Percentiles rank a stretch among this genome's conserved stretches.
Evolutionary conservation across 192 early-diverging fungal species (phyloP).

Genomic region (Coemansia brasiliensis): DNA sequence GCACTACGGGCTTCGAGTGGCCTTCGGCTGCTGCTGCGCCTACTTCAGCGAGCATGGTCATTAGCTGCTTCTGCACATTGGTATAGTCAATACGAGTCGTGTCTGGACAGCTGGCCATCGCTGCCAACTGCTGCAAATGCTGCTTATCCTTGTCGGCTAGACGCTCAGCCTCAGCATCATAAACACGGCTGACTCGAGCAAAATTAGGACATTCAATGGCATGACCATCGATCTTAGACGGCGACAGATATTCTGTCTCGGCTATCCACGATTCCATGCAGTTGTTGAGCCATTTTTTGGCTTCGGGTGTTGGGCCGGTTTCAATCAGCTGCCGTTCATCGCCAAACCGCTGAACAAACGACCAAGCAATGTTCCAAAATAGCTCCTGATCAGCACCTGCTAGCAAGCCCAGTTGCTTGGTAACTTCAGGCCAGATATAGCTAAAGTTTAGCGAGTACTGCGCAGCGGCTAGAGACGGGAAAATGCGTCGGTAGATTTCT

Average conservation of each 20-base stretch:
- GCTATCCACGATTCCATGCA: conserved; percentile 12
- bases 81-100: conserved; percentile 65
- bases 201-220: conserved; percentile 38
- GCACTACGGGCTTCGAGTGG: conserved; percentile 61
- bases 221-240: conserved; percentile 40
- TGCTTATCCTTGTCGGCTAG: background rate
- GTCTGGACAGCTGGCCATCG: conserved; percentile 18
- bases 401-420: conserved; percentile 57
- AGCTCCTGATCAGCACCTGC: conserved; percentile 55
- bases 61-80: conserved; percentile 65
- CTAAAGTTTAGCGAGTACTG: conserved; percentile 80
- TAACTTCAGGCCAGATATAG: conserved; percentile 80
- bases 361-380: conserved; percentile 65
- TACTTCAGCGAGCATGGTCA: conserved; percentile 62
- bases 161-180: conserved; percentile 6
- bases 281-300: conserved; percentile 24
- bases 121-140: conserved; percentile 7
- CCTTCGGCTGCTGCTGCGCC: conserved; percentile 63
- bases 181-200: conserved; percentile 28
- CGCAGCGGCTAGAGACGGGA: conserved; percentile 63
- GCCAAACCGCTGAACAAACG: conserved; percentile 59
- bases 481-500: conserved; percentile 67
- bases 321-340: conserved; percentile 61
- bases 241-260: conserved; percentile 6
- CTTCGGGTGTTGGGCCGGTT: conserved; percentile 40